Evolutionary conservation across 176 grass and related monocot species (phyloP).

Genomic region (Oryza nivara): DNA sequence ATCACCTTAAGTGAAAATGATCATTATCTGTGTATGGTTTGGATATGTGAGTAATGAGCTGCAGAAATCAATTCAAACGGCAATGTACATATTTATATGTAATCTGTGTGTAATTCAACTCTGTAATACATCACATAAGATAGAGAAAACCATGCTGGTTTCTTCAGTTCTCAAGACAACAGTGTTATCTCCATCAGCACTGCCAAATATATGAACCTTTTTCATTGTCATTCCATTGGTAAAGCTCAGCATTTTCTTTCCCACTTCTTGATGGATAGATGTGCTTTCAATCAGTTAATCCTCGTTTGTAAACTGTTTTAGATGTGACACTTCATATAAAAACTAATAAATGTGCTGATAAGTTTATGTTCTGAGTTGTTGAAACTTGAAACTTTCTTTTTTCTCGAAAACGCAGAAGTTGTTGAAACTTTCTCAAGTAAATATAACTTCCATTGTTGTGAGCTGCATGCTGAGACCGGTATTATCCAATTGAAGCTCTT

Average conservation of each 20-base stretch:
- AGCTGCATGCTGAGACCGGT: background rate
- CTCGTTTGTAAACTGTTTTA: background rate
- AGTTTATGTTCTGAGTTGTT: background rate
- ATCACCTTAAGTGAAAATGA: background rate
- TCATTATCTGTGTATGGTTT: background rate
- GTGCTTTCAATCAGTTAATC: background rate
- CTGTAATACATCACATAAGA: slow-evolving; percentile 4
- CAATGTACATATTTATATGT: slow-evolving; percentile 6
- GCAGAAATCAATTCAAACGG: background rate
- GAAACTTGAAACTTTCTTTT: background rate
- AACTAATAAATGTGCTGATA: background rate
- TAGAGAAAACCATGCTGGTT: background rate
- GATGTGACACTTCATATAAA: background rate
- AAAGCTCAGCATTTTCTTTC: background rate
- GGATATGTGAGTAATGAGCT: slow-evolving; percentile 19
- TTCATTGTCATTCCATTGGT: background rate
- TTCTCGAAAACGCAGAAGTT: no score
- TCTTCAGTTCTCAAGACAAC: slow-evolving; percentile 21
- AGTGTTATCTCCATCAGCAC: background rate
- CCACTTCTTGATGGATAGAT: background rate
- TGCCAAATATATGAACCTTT: background rate
- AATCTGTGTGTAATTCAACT: background rate
- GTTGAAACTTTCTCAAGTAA: background rate
- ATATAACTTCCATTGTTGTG: background rate
- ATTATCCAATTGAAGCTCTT: background rate